Evolutionary conservation across 2,329 filamentous ascomycete species (phyloP).

Genomic region (Capronia epimyces): DNA sequence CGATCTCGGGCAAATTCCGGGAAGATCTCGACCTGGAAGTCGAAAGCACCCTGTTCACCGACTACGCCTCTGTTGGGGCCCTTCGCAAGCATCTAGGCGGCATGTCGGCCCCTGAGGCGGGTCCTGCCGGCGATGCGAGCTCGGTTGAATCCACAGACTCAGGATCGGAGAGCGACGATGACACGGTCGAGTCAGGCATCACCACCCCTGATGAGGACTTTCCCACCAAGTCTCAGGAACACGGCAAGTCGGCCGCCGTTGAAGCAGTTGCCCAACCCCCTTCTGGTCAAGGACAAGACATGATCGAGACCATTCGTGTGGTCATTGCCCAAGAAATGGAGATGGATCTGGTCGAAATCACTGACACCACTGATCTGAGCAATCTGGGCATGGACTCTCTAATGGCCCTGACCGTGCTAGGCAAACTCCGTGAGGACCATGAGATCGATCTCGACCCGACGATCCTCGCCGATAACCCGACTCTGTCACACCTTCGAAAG

Average conservation of each 20-base stretch:
- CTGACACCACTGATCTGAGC: conserved; percentile 37
- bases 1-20: conserved; percentile 57
- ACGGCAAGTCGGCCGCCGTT: conserved; percentile 29
- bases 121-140: conserved; percentile 30
- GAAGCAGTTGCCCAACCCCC: conserved; percentile 32
- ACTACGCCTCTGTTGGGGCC: conserved; percentile 55
- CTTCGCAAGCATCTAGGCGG: conserved; percentile 53
- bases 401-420: conserved; percentile 43
- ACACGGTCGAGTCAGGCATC: conserved; percentile 29
- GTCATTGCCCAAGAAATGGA: conserved; percentile 44
- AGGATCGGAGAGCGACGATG: conserved; percentile 28
- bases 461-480: conserved; percentile 43
- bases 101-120: conserved; percentile 17
- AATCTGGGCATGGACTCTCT: conserved; percentile 45
- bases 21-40: conserved; percentile 58
- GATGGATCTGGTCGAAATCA: conserved; percentile 38
- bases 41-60: conserved; percentile 55
- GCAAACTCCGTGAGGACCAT: conserved; percentile 41
- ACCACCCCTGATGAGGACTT: conserved; percentile 31
- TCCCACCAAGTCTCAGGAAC: conserved; percentile 21
- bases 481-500: conserved; percentile 37
- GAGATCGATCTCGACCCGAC: conserved; percentile 41
- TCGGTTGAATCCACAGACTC: conserved; percentile 28
- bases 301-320: conserved; percentile 38
- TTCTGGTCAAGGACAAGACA: conserved; percentile 35